A percentile compares a stretch with the other conserved stretches of the same genome.
These are phyloP conservation scores for Anthoceros angustus DNA, from an alignment of 225 moss, liverwort and hornwort genomes.

Conservation along the genomic window DNA sequence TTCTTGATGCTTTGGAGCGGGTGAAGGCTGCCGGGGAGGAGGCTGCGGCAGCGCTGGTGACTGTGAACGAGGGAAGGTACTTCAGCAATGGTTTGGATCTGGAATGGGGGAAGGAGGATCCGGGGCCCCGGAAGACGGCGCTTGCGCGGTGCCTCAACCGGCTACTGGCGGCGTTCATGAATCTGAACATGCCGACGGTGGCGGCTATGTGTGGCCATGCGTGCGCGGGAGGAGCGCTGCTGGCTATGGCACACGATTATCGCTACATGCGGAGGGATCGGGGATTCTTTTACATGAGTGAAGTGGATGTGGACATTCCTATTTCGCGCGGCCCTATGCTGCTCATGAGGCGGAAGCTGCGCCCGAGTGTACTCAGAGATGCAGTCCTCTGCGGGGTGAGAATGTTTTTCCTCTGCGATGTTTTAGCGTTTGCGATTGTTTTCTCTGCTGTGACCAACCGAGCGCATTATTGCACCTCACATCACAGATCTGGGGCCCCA, in stretches of 20 bases:
- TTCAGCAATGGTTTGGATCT: not conserved
- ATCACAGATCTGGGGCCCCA: too few species aligned
- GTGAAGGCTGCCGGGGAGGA: not conserved
- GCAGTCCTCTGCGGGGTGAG: not conserved
- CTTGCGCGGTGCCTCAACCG: not conserved
- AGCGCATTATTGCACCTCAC: too few species aligned
- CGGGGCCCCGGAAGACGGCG: not conserved
- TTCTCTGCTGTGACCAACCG: too few species aligned
- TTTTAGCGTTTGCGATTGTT: not conserved
- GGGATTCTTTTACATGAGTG: conserved; percentile 4
- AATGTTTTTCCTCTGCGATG: not conserved
- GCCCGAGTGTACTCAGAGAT: not conserved
- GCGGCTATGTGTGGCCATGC: conserved; percentile 7
- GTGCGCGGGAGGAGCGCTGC: not conserved
- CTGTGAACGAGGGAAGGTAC: not conserved
- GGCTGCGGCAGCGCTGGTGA: not conserved
- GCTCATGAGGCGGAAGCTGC: not conserved
- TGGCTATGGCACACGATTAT: conserved; percentile 8
- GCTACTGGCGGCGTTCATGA: not conserved
- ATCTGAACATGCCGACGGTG: not conserved
- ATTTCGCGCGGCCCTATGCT: not conserved
- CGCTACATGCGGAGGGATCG: conserved; percentile 1
- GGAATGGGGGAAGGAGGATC: not conserved
- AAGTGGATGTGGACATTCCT: not conserved
- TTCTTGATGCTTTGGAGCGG: not conserved